A percentile compares a stretch with the other conserved stretches of the same genome.
Evolutionary conservation across 2,329 filamentous ascomycete genomes (phyloP).

Genomic region (Fusarium sp.): DNA sequence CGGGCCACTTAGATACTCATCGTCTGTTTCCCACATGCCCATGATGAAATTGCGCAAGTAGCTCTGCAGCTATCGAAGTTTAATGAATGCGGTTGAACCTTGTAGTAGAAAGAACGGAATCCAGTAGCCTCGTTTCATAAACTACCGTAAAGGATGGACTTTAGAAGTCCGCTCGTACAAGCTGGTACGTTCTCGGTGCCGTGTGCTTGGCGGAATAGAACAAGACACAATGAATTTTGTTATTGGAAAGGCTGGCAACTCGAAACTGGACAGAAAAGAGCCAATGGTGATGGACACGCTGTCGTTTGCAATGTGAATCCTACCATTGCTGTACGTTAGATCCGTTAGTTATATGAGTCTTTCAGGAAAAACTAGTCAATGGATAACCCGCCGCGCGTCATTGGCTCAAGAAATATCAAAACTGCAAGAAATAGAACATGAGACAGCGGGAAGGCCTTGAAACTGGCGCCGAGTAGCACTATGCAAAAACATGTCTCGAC

Average conservation of each 20-base stretch:
- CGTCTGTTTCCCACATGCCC: conserved; percentile 73
- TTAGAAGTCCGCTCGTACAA: conserved; percentile 20
- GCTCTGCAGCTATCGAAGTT: neutral
- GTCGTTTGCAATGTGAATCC: conserved; percentile 13
- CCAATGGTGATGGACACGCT: conserved; percentile 7
- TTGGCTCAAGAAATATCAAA: neutral
- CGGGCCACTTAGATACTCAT: conserved; percentile 68
- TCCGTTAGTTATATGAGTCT: conserved; percentile 11
- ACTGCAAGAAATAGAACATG: neutral
- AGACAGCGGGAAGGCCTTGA: conserved; percentile 27
- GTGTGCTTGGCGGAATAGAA: conserved; percentile 4
- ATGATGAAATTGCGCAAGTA: conserved; percentile 55
- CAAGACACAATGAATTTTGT: neutral
- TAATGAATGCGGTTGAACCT: conserved; percentile 2
- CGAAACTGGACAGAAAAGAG: conserved; percentile 19
- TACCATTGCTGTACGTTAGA: conserved; percentile 20
- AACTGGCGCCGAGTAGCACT: conserved; percentile 21
- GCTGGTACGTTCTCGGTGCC: conserved; percentile 36
- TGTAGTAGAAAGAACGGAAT: neutral
- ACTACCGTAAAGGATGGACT: conserved; percentile 1
- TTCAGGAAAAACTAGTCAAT: neutral
- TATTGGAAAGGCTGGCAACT: conserved; percentile 6
- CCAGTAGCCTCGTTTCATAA: neutral
- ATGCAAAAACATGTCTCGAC: conserved; percentile 33
- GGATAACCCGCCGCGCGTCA: neutral